These are phyloP conservation scores for Beauveria brongniartii DNA, from an alignment of 2,329 filamentous ascomycete species.

Conservation along the genomic window DNA sequence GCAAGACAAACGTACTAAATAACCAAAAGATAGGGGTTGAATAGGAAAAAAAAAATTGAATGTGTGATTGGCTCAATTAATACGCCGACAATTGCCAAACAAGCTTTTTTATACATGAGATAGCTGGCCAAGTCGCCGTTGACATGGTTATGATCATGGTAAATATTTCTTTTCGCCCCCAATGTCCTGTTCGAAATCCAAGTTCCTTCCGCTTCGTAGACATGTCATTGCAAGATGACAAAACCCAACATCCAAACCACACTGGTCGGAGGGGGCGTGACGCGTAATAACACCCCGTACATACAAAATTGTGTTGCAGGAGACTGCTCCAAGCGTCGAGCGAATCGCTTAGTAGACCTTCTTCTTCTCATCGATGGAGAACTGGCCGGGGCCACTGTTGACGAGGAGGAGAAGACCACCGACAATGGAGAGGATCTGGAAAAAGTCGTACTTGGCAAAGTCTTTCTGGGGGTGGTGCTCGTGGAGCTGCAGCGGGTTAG, in stretches of 20 bases:
- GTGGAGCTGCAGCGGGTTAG: conserved; percentile 58
- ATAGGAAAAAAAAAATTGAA: background rate
- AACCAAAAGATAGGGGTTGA: background rate
- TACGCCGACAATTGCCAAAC: conserved; percentile 7
- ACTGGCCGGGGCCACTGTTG: conserved; percentile 96
- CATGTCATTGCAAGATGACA: background rate
- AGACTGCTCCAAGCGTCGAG: background rate
- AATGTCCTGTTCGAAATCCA: background rate
- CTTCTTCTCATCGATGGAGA: conserved; percentile 99
- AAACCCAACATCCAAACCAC: background rate
- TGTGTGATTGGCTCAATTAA: conserved; percentile 6
- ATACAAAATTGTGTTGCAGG: background rate
- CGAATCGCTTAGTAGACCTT: conserved; percentile 79
- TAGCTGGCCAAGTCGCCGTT: conserved; percentile 6
- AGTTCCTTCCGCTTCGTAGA: background rate
- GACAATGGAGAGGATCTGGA: conserved; percentile 98
- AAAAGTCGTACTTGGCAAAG: conserved; percentile 99
- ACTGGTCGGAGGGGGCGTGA: background rate
- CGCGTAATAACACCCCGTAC: background rate
- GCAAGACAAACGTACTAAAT: background rate
- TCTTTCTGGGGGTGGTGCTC: conserved; percentile 98
- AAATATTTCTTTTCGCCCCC: background rate
- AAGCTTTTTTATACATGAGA: conserved; percentile 12
- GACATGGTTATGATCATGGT: conserved; percentile 11
- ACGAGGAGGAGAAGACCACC: conserved; percentile 92